Evolutionary conservation across 1,284 basidiomycete species (phyloP), one percentile per base, ranked within the genome.

Genomic region (Cystobasidium pallidum): DNA sequence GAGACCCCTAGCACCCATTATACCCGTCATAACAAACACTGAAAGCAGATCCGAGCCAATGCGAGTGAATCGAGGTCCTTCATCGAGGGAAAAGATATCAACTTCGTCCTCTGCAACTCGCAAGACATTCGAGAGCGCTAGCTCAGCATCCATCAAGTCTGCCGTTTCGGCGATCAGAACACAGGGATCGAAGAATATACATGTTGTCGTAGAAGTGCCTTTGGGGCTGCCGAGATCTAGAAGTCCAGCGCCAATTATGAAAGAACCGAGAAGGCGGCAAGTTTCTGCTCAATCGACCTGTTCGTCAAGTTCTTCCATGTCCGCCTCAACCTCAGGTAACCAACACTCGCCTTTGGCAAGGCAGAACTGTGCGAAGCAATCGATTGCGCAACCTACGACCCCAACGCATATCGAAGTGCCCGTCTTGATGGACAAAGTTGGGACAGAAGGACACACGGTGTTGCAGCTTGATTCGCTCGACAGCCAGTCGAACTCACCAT

Each of bases 181-280:
- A 26, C 49, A 51, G 15, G 26, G 49, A 30, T 34, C 54, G 30
- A 57, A 15, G 26, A 51, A 15, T 15, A 28, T 21, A 8, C 55
- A 41, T 34, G 58, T 61, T 19, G 58, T 64, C 1, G 62, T 64
- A 24, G 62, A 64, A 34, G 30, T 64, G 6, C 62, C 62, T 26
- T 36, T 64, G 2, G 62, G 62, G 24, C n/a, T 64, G 28, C 62
- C 62, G 15, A 47, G 62, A n/a, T 64, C 62, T 11, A 30, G 62
- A 15, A 49, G 45, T 19, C 62, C 62, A 3, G 62, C 62, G 17
- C 45, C 62, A 1, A 24, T 19, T 19, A 3, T 28, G 26, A 61
- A 61, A 43, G 43, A 47, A 17, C 15, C 58, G 11, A 61, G 43
- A 15, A 17, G 36, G 15, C 24, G 36, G 7, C 62, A 43, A n/a